These are phyloP conservation scores for Eremomyces bilateralis DNA, from an alignment of 495 filamentous ascomycete genomes.

Conservation along the genomic window DNA sequence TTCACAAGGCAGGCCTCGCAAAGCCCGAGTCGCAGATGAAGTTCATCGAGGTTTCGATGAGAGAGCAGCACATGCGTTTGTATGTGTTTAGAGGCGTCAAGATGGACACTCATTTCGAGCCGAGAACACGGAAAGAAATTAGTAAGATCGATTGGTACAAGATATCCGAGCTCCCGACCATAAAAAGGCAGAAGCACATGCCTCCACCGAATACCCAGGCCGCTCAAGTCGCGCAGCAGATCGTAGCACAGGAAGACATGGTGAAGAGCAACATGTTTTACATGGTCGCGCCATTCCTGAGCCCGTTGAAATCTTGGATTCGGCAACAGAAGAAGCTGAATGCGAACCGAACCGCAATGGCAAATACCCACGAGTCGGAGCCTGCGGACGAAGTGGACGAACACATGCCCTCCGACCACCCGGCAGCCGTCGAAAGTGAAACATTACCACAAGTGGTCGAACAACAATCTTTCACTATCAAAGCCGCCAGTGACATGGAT, in stretches of 20 bases:
- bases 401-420: no score
- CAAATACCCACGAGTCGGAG: constrained; percentile 10
- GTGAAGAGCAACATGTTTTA: constrained; percentile 73
- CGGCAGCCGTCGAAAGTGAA: no score
- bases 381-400: no score
- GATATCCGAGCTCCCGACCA: not conserved
- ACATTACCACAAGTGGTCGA: no score
- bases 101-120: constrained; percentile 66
- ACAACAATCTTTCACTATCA: no score
- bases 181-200: no score
- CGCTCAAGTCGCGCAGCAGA: constrained; percentile 15
- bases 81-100: constrained; percentile 79
- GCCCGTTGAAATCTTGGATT: constrained; percentile 78
- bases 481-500: no score
- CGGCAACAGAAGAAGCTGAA: constrained; percentile 35
- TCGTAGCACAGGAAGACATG: constrained; percentile 42
- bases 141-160: constrained; percentile 23
- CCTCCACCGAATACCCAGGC: no score
- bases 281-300: constrained; percentile 89
- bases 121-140: constrained; percentile 87
- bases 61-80: constrained; percentile 76
- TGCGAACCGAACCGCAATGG: no score
- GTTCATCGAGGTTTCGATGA: constrained; percentile 66
- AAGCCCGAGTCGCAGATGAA: constrained; percentile 45
- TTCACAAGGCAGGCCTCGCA: constrained; percentile 49